phyloP scores from a whole-genome alignment of 2,329 filamentous ascomycete genomes.

The Gnomoniopsis smithogilvyi region DNA sequence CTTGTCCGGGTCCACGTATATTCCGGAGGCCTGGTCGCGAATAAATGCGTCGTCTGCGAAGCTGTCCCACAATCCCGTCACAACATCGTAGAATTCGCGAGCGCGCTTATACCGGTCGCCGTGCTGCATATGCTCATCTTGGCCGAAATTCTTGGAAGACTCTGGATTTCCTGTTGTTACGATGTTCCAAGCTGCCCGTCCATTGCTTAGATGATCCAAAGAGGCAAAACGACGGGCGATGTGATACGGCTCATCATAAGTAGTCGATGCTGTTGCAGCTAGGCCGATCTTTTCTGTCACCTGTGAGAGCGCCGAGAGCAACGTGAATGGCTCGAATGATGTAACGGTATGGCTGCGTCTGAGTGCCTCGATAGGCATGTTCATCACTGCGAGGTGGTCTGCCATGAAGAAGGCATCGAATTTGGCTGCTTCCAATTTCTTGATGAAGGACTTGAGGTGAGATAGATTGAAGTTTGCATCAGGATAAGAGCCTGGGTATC shows the following conservation, averaged over 20 bases:
- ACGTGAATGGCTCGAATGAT: constrained; percentile 54
- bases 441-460: constrained; percentile 50
- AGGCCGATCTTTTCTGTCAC: constrained; percentile 49
- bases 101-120: constrained; percentile 47
- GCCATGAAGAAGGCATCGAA: constrained; percentile 58
- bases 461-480: constrained; percentile 57
- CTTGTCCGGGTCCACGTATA: constrained; percentile 48
- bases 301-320: constrained; percentile 45
- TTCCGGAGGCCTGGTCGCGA: constrained; percentile 42
- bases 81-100: constrained; percentile 50
- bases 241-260: constrained; percentile 52
- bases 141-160: constrained; percentile 48
- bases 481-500: constrained; percentile 50
- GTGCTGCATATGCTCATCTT: constrained; percentile 47
- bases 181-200: constrained; percentile 52
- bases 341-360: constrained; percentile 56
- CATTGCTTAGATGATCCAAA: constrained; percentile 48
- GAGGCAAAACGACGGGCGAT: constrained; percentile 52
- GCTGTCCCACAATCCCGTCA: constrained; percentile 50
- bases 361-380: constrained; percentile 55
- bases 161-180: constrained; percentile 52
- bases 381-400: constrained; percentile 50
- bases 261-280: constrained; percentile 51
- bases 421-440: constrained; percentile 50
- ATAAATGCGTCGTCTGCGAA: constrained; percentile 55